phyloP scores from a whole-genome alignment of 1,139 yeast genomes.

The Diutina neorugosa region DNA sequence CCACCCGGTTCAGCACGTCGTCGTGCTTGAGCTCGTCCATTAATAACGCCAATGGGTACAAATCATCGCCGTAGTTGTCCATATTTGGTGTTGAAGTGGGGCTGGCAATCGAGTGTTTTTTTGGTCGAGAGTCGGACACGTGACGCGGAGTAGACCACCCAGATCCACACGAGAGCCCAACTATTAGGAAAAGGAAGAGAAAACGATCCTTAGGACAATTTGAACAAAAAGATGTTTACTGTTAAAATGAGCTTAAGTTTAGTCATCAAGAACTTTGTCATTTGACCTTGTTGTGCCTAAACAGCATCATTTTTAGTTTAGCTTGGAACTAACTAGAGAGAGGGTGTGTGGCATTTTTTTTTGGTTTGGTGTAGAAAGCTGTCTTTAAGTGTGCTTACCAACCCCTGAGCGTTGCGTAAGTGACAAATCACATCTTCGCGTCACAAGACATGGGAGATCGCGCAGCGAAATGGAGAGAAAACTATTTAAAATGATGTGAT shows the following conservation, averaged over 20 bases:
- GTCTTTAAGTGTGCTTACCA: background rate
- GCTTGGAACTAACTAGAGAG: too few relatives aligned
- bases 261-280: too few relatives aligned
- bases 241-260: too few relatives aligned
- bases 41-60: constrained; percentile 87
- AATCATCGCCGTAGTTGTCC: constrained; percentile 44
- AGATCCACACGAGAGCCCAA: background rate
- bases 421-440: background rate
- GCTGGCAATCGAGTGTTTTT: background rate
- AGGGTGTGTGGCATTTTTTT: too few relatives aligned
- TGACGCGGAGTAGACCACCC: background rate
- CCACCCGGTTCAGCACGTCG: constrained; percentile 85
- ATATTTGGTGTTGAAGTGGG: constrained; percentile 10
- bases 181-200: background rate
- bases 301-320: too few relatives aligned
- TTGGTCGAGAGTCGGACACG: background rate
- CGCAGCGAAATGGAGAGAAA: background rate
- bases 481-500: background rate
- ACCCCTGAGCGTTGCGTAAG: background rate
- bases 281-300: too few relatives aligned
- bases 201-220: too few relatives aligned
- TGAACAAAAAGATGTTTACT: too few relatives aligned
- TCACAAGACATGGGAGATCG: background rate
- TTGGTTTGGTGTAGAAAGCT: too few relatives aligned
- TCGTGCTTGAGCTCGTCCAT: constrained; percentile 95